Base-by-base conservation (phyloP, 1,284 basidiomycete species). In the Inonotus obliquus region DNA sequence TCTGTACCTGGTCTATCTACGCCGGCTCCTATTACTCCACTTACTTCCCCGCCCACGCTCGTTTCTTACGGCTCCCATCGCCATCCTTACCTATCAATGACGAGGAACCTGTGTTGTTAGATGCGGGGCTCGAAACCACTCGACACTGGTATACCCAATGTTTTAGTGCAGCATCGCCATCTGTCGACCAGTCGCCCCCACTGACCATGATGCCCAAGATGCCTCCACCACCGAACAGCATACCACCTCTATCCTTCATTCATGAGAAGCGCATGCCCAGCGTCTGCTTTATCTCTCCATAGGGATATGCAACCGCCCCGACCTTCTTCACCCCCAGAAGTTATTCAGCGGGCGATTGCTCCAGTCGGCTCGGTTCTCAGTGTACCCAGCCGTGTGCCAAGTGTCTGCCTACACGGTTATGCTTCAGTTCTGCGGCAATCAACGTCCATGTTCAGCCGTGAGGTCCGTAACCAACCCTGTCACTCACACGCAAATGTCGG, bases 261-360 rank as follows among this genome's bases (percentile, higher is more conserved):
- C 89, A 89, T 41, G 88, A 90, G 39, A 80, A 80, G 68, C 81
- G 85, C 61, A 74, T 83, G 51, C 80, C n/a, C 81, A 19, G 78
- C 82, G 6, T 78, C 77, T 14, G 78, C 80, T 10, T 76, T 75
- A 66, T 79, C 79, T 9, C 78, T 79, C 7, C 75, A 79, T 57
- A 61, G 63, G 51, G 85, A 86, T 62, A 70, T 74, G 5, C 85
- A 87, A 7, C 93, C 94, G 4, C 88, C 89, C 21, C 80, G 93
- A 55, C 93, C 94, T 0, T 89, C 85, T 0, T 96, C 94, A 0
- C 94, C 94, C 4, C 79, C 89, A 13, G 93, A 96, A 63, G 87
- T 94, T 67, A 85, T 95, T 64, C 86, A 91, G 67, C 87, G 93
- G 27, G 91, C 93, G 1, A 91, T 91, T 1, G 93, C 92, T 0